phyloP scores from a whole-genome alignment of 2,329 filamentous ascomycete species.

The Exophiala sideris region DNA sequence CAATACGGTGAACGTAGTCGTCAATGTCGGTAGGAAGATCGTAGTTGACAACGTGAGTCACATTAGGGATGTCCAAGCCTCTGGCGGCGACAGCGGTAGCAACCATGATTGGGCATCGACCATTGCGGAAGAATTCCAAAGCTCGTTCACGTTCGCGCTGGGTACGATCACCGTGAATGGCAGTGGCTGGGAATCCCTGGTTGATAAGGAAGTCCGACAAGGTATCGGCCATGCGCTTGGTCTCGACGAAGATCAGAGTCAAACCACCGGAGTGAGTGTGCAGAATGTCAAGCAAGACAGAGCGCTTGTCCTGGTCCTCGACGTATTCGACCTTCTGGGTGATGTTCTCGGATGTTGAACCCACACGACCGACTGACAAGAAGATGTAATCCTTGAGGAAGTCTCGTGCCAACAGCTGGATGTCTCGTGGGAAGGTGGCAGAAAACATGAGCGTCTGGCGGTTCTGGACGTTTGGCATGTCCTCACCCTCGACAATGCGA shows the following conservation, averaged over 20 bases:
- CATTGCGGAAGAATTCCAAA: slow-evolving; percentile 95
- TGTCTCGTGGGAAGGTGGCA: slow-evolving; percentile 97
- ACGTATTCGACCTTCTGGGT: slow-evolving; percentile 98
- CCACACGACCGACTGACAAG: slow-evolving; percentile 95
- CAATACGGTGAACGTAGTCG: slow-evolving; percentile 98
- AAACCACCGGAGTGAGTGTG: slow-evolving; percentile 88
- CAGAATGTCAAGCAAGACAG: slow-evolving; percentile 92
- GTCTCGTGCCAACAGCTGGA: slow-evolving; percentile 97
- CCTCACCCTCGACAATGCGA: slow-evolving; percentile 95
- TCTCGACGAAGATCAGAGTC: slow-evolving; percentile 97
- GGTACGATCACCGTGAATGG: slow-evolving; percentile 96
- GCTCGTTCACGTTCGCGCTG: slow-evolving; percentile 98
- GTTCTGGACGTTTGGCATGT: slow-evolving; percentile 80
- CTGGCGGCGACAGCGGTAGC: slow-evolving; percentile 94
- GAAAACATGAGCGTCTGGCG: slow-evolving; percentile 99
- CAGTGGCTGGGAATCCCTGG: slow-evolving; percentile 96
- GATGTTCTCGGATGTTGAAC: slow-evolving; percentile 99
- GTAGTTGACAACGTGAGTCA: slow-evolving; percentile 98
- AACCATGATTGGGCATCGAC: slow-evolving; percentile 90
- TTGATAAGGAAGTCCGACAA: slow-evolving; percentile 98
- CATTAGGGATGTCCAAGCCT: no score
- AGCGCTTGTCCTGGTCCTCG: slow-evolving; percentile 95
- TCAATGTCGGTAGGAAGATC: slow-evolving; percentile 98
- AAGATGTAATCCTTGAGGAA: slow-evolving; percentile 99
- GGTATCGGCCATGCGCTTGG: slow-evolving; percentile 98